Evolutionary conservation across 805 yeast species (phyloP).

Genomic region (Candida sonorensis): DNA sequence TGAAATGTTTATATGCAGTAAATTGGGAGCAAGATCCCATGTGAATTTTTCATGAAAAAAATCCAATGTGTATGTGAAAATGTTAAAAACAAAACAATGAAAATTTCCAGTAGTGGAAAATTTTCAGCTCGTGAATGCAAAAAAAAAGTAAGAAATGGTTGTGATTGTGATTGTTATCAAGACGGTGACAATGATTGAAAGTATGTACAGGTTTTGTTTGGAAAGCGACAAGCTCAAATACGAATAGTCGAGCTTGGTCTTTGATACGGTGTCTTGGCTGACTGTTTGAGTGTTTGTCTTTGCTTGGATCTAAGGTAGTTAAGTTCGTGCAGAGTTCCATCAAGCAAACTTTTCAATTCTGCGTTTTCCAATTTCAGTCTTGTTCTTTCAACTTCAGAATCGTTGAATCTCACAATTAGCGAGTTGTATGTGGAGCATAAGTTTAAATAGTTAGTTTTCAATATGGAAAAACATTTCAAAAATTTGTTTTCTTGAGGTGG

Average conservation of each 20-base stretch:
- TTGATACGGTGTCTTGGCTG: background rate
- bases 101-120: too few relatives aligned
- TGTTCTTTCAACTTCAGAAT: constrained; percentile 17
- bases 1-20: too few relatives aligned
- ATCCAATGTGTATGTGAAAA: too few relatives aligned
- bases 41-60: too few relatives aligned
- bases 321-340: constrained; percentile 16
- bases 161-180: too few relatives aligned
- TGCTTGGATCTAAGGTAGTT: constrained; percentile 11
- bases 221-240: too few relatives aligned
- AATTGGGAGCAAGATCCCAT: too few relatives aligned
- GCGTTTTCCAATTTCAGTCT: constrained; percentile 17
- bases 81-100: too few relatives aligned
- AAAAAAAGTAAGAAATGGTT: too few relatives aligned
- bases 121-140: too few relatives aligned
- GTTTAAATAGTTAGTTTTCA: constrained; percentile 18
- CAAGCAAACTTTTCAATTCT: constrained; percentile 20
- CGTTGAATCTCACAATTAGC: constrained; percentile 12
- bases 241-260: background rate
- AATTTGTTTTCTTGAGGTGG: constrained; percentile 11
- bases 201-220: too few relatives aligned
- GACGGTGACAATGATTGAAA: too few relatives aligned
- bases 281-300: constrained; percentile 3
- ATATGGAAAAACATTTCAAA: constrained; percentile 16
- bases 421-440: constrained; percentile 18